Evolutionary conservation across 371 early-diverging fungal species (phyloP).

Genomic region (Hamiltosporidium magnivora): DNA sequence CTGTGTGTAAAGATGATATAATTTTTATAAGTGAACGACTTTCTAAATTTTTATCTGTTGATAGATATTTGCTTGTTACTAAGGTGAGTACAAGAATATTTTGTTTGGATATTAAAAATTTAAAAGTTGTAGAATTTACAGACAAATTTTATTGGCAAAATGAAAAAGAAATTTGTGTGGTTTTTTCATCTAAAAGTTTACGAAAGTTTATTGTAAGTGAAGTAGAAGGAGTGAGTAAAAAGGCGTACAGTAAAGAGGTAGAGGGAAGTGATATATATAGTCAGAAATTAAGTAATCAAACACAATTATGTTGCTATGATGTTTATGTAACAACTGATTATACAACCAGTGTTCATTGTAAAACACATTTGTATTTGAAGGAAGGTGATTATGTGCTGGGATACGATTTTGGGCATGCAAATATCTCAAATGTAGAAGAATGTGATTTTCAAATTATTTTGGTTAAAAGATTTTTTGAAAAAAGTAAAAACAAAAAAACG

Average conservation of each 20-base stretch:
- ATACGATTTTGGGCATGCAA: neutral
- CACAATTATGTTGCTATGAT: neutral
- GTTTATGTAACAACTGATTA: neutral
- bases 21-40: conserved; percentile 70
- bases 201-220: neutral
- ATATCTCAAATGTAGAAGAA: too few species aligned
- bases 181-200: neutral
- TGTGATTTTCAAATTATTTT: too few species aligned
- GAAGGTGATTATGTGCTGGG: neutral
- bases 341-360: neutral
- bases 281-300: neutral
- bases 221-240: neutral
- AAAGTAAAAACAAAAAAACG: too few species aligned
- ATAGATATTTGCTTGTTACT: conserved; percentile 66
- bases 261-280: too few species aligned
- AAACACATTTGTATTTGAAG: neutral
- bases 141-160: neutral
- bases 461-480: too few species aligned
- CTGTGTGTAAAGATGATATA: conserved; percentile 90
- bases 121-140: conserved; percentile 45
- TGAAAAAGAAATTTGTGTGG: neutral
- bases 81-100: conserved; percentile 71
- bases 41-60: conserved; percentile 69
- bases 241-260: neutral
- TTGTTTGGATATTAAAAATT: conserved; percentile 68